Conservation (phyloP, 164 flowering plant genomes). For the Liriodendron chinense region DNA sequence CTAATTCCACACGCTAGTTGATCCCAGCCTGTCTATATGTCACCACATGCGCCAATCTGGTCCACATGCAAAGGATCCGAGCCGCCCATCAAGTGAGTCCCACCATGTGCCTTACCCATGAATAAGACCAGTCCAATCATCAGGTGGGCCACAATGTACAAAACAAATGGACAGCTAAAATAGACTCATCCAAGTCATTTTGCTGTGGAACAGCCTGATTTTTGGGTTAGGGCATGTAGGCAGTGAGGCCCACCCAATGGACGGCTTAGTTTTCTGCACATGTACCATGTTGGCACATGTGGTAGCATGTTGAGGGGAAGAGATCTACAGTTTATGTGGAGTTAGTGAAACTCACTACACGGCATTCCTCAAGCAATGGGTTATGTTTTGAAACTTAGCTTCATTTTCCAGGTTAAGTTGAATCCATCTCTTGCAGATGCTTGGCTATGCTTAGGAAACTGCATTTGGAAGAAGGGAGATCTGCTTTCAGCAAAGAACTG, state of each 20-base stretch:
- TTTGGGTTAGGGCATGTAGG: background rate
- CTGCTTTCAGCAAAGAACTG: constrained; percentile 72
- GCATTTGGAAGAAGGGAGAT: constrained; percentile 97
- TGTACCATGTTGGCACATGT: background rate
- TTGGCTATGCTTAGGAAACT: constrained; percentile 83
- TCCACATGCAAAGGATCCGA: background rate
- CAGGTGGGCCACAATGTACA: too few relatives aligned
- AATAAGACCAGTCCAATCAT: too few relatives aligned
- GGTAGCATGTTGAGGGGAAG: background rate
- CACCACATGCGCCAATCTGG: background rate
- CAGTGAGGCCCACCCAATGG: background rate
- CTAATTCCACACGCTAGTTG: background rate
- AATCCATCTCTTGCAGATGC: constrained; percentile 94
- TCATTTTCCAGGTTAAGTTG: constrained; percentile 73
- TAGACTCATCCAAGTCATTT: background rate
- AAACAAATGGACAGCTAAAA: background rate
- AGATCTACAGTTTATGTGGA: background rate
- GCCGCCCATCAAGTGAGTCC: background rate
- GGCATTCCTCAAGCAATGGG: constrained; percentile 2
- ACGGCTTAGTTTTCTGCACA: background rate
- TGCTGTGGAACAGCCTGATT: background rate
- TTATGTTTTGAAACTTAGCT: constrained; percentile 15
- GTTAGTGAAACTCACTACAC: background rate
- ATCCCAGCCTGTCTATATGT: background rate
- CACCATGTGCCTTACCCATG: too few relatives aligned